A percentile compares a stretch with the other conserved stretches of the same genome.
phyloP scores from a whole-genome alignment of 2,329 filamentous ascomycete genomes.

The Trichophyton mentagrophytes region DNA sequence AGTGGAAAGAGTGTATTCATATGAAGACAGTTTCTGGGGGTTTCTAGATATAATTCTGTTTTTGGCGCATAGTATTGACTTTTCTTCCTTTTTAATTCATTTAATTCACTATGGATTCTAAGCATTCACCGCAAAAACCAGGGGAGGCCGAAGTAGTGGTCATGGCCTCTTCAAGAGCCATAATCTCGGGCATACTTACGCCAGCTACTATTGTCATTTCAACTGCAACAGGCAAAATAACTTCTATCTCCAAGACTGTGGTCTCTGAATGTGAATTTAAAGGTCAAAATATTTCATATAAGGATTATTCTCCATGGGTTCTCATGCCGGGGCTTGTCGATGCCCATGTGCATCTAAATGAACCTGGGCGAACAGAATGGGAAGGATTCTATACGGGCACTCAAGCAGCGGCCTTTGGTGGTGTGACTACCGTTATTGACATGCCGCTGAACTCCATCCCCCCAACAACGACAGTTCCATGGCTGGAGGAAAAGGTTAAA shows the following conservation, averaged over 20 bases:
- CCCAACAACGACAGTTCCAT: constrained; percentile 77
- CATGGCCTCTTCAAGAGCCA: constrained; percentile 69
- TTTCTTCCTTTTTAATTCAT: background rate
- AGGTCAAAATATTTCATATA: constrained; percentile 49
- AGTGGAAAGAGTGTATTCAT: background rate
- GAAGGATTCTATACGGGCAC: constrained; percentile 96
- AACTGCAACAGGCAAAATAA: constrained; percentile 67
- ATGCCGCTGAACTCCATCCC: constrained; percentile 98
- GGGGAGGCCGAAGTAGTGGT: constrained; percentile 36
- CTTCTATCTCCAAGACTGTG: constrained; percentile 58
- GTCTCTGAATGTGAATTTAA: constrained; percentile 68
- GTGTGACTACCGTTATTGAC: constrained; percentile 91
- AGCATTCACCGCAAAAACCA: too few relatives aligned
- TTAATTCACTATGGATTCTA: background rate
- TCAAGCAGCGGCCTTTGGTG: constrained; percentile 81
- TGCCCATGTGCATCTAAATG: constrained; percentile 93
- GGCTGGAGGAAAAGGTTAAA: constrained; percentile 70
- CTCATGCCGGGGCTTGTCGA: constrained; percentile 87
- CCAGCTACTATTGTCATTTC: constrained; percentile 77
- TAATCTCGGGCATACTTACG: constrained; percentile 63
- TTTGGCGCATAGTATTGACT: background rate
- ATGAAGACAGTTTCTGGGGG: background rate
- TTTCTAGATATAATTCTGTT: background rate
- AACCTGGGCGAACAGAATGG: constrained; percentile 95
- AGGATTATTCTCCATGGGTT: constrained; percentile 72